phyloP scores from a whole-genome alignment of 352 stramenopile genomes.

The Blastocystis sp. region DNA sequence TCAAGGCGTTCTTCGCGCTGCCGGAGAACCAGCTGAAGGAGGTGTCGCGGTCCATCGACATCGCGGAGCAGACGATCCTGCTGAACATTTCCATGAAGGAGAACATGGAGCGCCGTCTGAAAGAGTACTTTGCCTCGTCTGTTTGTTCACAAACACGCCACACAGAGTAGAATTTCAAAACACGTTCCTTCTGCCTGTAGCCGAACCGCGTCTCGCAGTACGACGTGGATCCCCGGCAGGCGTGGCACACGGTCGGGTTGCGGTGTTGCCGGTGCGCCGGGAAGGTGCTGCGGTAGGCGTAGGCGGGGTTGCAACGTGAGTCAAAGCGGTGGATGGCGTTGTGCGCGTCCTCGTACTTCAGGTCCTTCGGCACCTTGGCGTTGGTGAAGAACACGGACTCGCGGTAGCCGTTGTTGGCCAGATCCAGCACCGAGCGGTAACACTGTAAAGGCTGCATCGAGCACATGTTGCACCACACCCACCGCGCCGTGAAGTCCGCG shows the following conservation, averaged over 20 bases:
- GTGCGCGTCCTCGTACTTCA: slow-evolving; percentile 9
- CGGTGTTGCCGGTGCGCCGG: too few relatives aligned
- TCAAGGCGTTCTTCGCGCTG: slow-evolving; percentile 47
- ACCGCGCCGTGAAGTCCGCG: not conserved
- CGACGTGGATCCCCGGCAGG: too few relatives aligned
- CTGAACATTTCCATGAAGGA: slow-evolving; percentile 64
- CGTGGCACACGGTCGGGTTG: too few relatives aligned
- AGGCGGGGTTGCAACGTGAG: too few relatives aligned
- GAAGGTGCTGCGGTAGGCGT: too few relatives aligned
- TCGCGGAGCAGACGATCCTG: slow-evolving; percentile 52
- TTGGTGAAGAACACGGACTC: slow-evolving; percentile 48
- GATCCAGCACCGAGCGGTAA: not conserved
- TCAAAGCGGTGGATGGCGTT: not conserved
- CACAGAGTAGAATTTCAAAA: too few relatives aligned
- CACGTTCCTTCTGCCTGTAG: too few relatives aligned
- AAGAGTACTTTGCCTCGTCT: slow-evolving; percentile 17
- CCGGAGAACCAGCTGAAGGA: slow-evolving; percentile 47
- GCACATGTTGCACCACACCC: slow-evolving; percentile 20
- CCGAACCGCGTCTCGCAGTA: too few relatives aligned
- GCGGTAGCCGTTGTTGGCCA: not conserved
- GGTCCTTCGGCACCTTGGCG: slow-evolving; percentile 15
- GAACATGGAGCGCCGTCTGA: slow-evolving; percentile 16
- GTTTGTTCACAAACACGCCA: slow-evolving; percentile 25
- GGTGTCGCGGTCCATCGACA: slow-evolving; percentile 53
- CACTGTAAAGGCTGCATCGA: slow-evolving; percentile 6